A percentile compares a stretch with the other conserved stretches of the same genome.
These are phyloP conservation scores for Chaetomium cochliodes DNA, from an alignment of 495 filamentous ascomycete genomes.

Conservation along the genomic window DNA sequence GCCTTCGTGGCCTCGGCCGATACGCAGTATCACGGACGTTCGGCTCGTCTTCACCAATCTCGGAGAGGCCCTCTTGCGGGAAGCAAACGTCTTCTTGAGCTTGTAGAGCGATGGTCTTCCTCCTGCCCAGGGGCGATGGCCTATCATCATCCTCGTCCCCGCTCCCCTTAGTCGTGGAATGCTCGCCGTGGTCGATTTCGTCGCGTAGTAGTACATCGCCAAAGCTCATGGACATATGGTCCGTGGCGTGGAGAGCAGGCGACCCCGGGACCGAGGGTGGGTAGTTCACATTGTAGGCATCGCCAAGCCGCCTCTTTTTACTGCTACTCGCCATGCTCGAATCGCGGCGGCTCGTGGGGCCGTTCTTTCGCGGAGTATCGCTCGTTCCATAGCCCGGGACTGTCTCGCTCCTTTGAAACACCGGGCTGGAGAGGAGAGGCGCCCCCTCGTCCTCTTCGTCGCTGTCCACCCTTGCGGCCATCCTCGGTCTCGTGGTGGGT, in stretches of 20 bases:
- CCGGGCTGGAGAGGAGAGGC: conserved; percentile 51
- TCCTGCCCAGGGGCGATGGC: conserved; percentile 42
- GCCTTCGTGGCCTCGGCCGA: conserved; percentile 50
- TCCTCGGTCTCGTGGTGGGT: conserved; percentile 36
- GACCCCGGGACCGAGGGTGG: conserved; percentile 89
- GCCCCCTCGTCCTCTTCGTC: conserved; percentile 58
- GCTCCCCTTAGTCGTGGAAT: conserved; percentile 33
- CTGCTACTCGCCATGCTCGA: conserved; percentile 44
- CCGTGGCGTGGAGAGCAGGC: conserved; percentile 57
- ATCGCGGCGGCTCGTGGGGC: conserved; percentile 37
- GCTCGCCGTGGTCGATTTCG: conserved; percentile 44
- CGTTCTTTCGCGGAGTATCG: conserved; percentile 31
- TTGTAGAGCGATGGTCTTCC: conserved; percentile 49
- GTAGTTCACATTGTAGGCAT: conserved; percentile 84
- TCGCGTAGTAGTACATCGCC: conserved; percentile 75
- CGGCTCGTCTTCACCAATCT: conserved; percentile 75
- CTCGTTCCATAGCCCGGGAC: conserved; percentile 42
- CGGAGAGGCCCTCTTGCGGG: conserved; percentile 73
- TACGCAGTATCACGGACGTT: conserved; percentile 33
- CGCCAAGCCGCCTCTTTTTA: conserved; percentile 36
- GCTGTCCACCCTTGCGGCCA: conserved; percentile 33
- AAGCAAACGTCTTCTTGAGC: conserved; percentile 93
- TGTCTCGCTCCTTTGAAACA: conserved; percentile 34
- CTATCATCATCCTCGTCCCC: conserved; percentile 39
- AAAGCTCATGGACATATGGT: conserved; percentile 59